A percentile compares a stretch with the other conserved stretches of the same genome.
Conservation (phyloP, 1,284 basidiomycete species). For the Fomitopsis betulina region DNA sequence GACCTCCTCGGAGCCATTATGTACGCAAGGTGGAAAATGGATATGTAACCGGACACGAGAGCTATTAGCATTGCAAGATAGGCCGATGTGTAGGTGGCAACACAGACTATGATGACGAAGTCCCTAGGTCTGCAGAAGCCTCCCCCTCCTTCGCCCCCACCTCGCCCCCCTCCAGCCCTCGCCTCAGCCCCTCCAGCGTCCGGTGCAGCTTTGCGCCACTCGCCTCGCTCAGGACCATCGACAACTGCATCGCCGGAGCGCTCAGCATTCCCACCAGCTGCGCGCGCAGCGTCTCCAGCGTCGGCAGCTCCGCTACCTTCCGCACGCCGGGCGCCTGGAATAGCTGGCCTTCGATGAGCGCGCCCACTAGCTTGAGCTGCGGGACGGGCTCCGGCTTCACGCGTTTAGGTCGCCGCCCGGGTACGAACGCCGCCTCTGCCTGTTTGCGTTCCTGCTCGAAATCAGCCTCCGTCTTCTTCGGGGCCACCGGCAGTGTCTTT, state of each 20-base stretch:
- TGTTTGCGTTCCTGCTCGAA: slow-evolving; percentile 41
- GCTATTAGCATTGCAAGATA: not conserved
- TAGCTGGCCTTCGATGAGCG: slow-evolving; percentile 68
- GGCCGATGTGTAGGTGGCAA: not conserved
- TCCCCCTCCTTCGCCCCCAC: not conserved
- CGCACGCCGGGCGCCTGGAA: slow-evolving; percentile 53
- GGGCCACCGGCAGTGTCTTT: slow-evolving; percentile 56
- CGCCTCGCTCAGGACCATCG: slow-evolving; percentile 65
- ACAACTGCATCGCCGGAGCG: slow-evolving; percentile 65
- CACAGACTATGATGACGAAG: slow-evolving; percentile 1
- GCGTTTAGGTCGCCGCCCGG: slow-evolving; percentile 61
- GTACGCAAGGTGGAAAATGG: not conserved
- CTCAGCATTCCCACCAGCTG: slow-evolving; percentile 76
- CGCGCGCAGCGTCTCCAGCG: slow-evolving; percentile 63
- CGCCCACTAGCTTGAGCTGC: slow-evolving; percentile 68
- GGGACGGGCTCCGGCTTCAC: slow-evolving; percentile 49
- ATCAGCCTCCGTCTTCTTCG: slow-evolving; percentile 47
- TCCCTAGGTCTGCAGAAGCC: not conserved
- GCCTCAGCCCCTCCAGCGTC: slow-evolving; percentile 74
- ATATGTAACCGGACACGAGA: not conserved
- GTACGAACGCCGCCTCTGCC: slow-evolving; percentile 49
- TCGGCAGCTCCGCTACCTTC: slow-evolving; percentile 63
- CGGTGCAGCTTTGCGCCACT: slow-evolving; percentile 69
- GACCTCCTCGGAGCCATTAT: not conserved
- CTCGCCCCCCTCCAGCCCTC: slow-evolving; percentile 58